phyloP scores from a whole-genome alignment of 371 early-diverging fungal species.

The Haplosporangium sp. region DNA sequence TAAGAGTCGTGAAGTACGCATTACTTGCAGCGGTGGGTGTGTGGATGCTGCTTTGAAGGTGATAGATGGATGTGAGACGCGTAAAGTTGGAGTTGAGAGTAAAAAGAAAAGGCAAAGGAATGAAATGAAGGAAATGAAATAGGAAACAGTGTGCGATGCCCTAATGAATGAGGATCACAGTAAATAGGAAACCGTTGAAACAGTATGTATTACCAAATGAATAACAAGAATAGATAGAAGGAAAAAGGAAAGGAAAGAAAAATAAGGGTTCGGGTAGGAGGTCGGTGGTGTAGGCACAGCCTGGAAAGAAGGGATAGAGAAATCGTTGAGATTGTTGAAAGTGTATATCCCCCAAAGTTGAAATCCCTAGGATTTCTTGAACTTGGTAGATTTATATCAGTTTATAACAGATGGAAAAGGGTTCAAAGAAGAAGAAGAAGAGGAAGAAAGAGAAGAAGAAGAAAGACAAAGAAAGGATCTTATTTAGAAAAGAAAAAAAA shows the following conservation, averaged over 20 bases:
- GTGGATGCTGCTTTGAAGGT: background rate
- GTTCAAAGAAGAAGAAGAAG: background rate
- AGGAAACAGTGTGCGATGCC: background rate
- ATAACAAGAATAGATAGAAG: too few relatives aligned
- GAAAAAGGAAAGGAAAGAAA: too few relatives aligned
- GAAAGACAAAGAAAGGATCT: background rate
- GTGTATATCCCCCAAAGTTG: background rate
- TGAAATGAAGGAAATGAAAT: constrained; percentile 1
- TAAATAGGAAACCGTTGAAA: background rate
- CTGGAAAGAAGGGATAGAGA: background rate
- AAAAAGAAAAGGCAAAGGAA: constrained; percentile 2
- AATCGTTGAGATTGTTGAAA: background rate
- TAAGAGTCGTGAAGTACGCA: constrained; percentile 23
- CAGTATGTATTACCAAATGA: too few relatives aligned
- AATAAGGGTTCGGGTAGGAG: background rate
- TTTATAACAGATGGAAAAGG: background rate
- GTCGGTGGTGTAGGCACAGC: too few relatives aligned
- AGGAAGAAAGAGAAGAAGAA: background rate
- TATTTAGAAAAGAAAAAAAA: background rate
- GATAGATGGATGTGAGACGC: background rate
- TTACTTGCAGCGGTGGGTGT: background rate
- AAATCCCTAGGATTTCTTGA: background rate
- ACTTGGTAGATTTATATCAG: background rate
- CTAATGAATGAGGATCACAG: background rate
- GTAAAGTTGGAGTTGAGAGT: background rate